A percentile compares a stretch with the other conserved stretches of the same genome.
Evolutionary conservation across 2,329 filamentous ascomycete genomes (phyloP).

Genomic region (Didymella segeticola): DNA sequence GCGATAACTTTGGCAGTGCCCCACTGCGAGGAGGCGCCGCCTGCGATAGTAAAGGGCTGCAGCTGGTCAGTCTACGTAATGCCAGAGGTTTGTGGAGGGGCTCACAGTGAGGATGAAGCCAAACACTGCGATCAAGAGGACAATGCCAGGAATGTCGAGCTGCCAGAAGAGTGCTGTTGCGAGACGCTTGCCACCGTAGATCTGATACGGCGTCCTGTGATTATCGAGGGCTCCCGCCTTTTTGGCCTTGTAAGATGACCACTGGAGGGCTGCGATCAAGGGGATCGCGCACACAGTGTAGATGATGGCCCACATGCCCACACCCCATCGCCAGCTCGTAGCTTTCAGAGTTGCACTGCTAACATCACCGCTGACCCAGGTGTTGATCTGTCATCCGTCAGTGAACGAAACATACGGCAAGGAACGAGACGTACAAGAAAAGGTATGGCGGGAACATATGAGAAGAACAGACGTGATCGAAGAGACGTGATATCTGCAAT

Average conservation of each 20-base stretch:
- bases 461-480: constrained; percentile 57
- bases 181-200: constrained; percentile 50
- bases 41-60: constrained; percentile 60
- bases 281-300: constrained; percentile 64
- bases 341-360: constrained; percentile 57
- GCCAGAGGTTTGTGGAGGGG: neutral
- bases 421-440: constrained; percentile 2
- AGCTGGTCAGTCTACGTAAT: neutral
- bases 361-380: constrained; percentile 68
- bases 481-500: constrained; percentile 69
- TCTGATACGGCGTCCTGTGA: constrained; percentile 55
- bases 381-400: constrained; percentile 53
- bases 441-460: constrained; percentile 16
- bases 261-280: constrained; percentile 59
- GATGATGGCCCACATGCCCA: constrained; percentile 67
- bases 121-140: constrained; percentile 56
- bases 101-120: constrained; percentile 53
- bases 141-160: constrained; percentile 59
- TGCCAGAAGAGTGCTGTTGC: constrained; percentile 61
- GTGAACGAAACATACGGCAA: neutral
- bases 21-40: constrained; percentile 59
- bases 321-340: constrained; percentile 66
- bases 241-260: constrained; percentile 61
- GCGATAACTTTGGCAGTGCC: constrained; percentile 58
- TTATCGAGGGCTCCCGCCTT: constrained; percentile 57